A percentile compares a stretch with the other conserved stretches of the same genome.
Conservation (phyloP, 2,329 filamentous ascomycete genomes). For the Pestalotiopsis sp. region DNA sequence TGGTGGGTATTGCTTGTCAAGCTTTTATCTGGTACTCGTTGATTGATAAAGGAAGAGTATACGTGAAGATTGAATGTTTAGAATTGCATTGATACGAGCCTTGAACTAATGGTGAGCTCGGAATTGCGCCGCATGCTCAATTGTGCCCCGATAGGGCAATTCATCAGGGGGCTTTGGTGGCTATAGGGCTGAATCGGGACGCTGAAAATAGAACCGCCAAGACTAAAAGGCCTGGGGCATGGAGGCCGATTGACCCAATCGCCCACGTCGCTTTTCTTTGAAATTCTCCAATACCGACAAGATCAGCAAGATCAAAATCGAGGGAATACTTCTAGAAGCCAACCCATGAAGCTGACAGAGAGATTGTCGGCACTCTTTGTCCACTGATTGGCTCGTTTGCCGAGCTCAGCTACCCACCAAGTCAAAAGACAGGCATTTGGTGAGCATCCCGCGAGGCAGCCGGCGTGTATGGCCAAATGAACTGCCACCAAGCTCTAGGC, state of each 20-base stretch:
- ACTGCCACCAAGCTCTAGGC: not conserved
- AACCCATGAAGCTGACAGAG: not conserved
- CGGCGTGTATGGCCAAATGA: not conserved
- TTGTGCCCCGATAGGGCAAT: constrained; percentile 8
- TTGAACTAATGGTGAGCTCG: not conserved
- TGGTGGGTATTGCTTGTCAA: too few species aligned
- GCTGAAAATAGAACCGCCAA: constrained; percentile 14
- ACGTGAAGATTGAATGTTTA: not conserved
- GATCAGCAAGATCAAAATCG: not conserved
- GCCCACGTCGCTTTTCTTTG: not conserved
- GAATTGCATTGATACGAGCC: not conserved
- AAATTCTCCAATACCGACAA: not conserved
- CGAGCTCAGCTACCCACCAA: not conserved
- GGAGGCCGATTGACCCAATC: not conserved
- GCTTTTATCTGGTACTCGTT: too few species aligned
- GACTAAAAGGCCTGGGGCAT: not conserved
- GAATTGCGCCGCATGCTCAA: not conserved
- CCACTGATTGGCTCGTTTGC: not conserved
- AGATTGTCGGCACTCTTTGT: not conserved
- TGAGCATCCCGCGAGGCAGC: not conserved
- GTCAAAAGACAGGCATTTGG: not conserved
- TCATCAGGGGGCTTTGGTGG: constrained; percentile 11
- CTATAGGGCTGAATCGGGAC: constrained; percentile 22
- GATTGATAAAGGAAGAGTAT: too few species aligned
- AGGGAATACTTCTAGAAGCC: not conserved